phyloP scores from a whole-genome alignment of 495 filamentous ascomycete genomes.

The Bryoglossum gracile region DNA sequence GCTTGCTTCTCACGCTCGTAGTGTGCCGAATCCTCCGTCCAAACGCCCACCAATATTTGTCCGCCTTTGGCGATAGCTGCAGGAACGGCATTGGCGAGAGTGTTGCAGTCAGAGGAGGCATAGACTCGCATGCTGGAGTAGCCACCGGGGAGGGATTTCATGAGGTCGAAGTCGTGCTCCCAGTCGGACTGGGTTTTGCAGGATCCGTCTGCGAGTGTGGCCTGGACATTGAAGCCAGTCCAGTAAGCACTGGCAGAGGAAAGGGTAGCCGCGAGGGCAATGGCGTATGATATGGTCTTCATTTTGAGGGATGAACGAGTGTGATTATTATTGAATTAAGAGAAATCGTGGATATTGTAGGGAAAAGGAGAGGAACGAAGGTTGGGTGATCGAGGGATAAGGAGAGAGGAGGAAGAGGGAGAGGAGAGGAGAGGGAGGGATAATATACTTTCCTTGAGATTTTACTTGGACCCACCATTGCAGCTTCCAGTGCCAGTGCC shows the following conservation, averaged over 20 bases:
- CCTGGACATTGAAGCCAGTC: constrained; percentile 79
- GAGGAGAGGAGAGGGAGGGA: background rate
- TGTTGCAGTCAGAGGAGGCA: constrained; percentile 42
- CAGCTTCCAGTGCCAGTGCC: too few species aligned
- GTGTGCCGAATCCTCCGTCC: constrained; percentile 56
- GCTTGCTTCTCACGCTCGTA: constrained; percentile 65
- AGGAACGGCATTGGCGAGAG: constrained; percentile 60
- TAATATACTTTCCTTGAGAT: background rate
- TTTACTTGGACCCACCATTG: too few species aligned
- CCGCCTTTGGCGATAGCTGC: constrained; percentile 69
- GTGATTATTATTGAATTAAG: background rate
- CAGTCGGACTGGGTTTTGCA: constrained; percentile 61
- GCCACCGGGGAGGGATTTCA: constrained; percentile 59
- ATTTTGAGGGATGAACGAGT: constrained; percentile 12
- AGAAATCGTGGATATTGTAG: background rate
- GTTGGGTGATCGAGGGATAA: background rate
- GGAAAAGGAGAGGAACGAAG: background rate
- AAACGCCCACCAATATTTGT: constrained; percentile 68
- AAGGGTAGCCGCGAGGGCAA: constrained; percentile 19
- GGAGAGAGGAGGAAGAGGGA: background rate
- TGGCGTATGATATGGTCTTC: constrained; percentile 6
- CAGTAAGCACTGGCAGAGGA: constrained; percentile 28
- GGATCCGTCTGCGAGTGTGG: constrained; percentile 49
- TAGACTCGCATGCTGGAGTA: constrained; percentile 62
- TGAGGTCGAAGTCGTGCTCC: constrained; percentile 60